Base-by-base conservation (phyloP, 2,329 filamentous ascomycete genomes). In the Simplicillium aogashimaense region DNA sequence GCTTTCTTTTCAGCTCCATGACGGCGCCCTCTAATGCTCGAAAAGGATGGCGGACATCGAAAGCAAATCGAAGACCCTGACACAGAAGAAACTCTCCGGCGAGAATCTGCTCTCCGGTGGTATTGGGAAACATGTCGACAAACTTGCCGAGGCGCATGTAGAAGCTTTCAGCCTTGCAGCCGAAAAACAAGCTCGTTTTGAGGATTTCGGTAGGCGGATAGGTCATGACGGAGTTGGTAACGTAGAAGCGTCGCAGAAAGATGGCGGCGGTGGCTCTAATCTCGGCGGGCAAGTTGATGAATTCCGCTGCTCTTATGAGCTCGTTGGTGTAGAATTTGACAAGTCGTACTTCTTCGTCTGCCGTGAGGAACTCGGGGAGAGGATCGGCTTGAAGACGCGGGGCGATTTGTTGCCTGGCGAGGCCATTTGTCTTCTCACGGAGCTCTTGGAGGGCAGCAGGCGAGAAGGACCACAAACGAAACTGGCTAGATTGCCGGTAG, bases 161-260 rank as follows among this genome's bases (percentile, higher is more conserved):
- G 57, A 81, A 77, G 44, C 86, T 86, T 55, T 98, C 90, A 4
- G 87, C 86, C 65, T 98, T 98, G 53, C 83, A 88, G 9, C 88
- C 88, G 47, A 98, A 85, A 68, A 94, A 97, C 40, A 98, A 74
- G 29, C 85, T 86, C 25, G 88, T 92, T 56, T 89, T 86, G 57
- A 94, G 80, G 49, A 97, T 84, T 47, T 87, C 81, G 46, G 86
- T 84, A 0, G 89, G 90, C 46, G 90, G 86, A 58, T 98, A 97
- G 25, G 89, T 95, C 86, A 97, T 95, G 54, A 89, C 78, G 32
- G 86, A 94, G 64, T 97, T 95, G 54, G 85, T 90, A 30, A 95
- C 75, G 66, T 97, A 98, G 72, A 98, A 97, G 43, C 92, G 84
- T 41, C 86, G 84, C 44, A 98, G 74, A 58, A 94, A 95, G 55